A percentile compares a stretch with the other conserved stretches of the same genome.
phyloP scores from a whole-genome alignment of 2,329 filamentous ascomycete species.

The Diaporthe ampelina region DNA sequence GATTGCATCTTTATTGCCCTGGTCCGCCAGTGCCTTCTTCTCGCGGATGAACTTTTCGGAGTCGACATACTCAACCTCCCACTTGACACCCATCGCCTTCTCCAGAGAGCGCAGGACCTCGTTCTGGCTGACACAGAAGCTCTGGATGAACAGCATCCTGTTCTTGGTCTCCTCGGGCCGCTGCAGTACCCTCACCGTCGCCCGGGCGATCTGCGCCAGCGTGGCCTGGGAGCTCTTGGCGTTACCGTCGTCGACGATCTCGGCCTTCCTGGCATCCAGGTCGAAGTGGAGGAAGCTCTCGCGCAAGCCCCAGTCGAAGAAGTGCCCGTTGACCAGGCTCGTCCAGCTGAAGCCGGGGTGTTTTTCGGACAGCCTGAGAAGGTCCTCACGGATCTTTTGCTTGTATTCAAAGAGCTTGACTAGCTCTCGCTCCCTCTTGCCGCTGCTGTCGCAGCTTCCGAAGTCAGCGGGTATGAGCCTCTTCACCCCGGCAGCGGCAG shows the following conservation, averaged over 20 bases:
- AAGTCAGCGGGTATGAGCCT: constrained; percentile 58
- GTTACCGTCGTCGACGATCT: constrained; percentile 53
- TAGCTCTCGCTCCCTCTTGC: constrained; percentile 51
- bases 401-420: constrained; percentile 55
- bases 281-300: constrained; percentile 54
- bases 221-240: constrained; percentile 53
- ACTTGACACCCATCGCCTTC: constrained; percentile 49
- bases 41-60: constrained; percentile 56
- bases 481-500: constrained; percentile 52
- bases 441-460: constrained; percentile 56
- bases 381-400: constrained; percentile 49
- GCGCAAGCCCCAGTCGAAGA: constrained; percentile 58
- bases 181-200: constrained; percentile 51
- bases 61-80: constrained; percentile 51
- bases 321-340: constrained; percentile 55
- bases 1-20: constrained; percentile 54
- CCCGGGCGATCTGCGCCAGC: constrained; percentile 51
- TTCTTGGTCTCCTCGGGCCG: constrained; percentile 49
- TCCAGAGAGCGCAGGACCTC: constrained; percentile 53
- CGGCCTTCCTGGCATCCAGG: constrained; percentile 47
- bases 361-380: constrained; percentile 48
- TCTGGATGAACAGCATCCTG: constrained; percentile 55
- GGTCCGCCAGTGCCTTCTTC: constrained; percentile 54
- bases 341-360: constrained; percentile 53
- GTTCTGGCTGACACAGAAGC: constrained; percentile 56